Conservation (phyloP, 164 flowering plant genomes). For the Houttuynia cordata region DNA sequence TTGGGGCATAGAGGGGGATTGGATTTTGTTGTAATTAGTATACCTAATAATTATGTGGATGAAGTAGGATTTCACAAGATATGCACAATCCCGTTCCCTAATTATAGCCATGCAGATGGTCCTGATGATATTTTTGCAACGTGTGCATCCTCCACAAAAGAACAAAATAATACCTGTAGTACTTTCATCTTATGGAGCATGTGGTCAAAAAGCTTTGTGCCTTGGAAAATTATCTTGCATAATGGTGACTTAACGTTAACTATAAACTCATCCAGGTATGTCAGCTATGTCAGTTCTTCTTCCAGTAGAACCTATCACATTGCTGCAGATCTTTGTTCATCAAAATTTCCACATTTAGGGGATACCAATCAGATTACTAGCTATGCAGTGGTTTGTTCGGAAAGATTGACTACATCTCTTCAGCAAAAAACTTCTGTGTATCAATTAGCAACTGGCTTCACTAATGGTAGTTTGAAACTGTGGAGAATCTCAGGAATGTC, state of each 20-base stretch:
- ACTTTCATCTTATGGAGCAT: constrained; percentile 55
- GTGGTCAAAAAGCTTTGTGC: constrained; percentile 59
- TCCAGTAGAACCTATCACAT: constrained; percentile 35
- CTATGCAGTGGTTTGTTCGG: constrained; percentile 42
- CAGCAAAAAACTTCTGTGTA: constrained; percentile 25
- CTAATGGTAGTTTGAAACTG: constrained; percentile 67
- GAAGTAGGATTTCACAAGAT: constrained; percentile 35
- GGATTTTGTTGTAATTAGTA: constrained; percentile 50
- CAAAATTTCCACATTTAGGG: constrained; percentile 44
- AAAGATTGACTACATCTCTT: constrained; percentile 15
- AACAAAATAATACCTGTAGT: constrained; percentile 19
- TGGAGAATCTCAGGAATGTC: constrained; percentile 48
- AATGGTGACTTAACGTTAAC: constrained; percentile 31
- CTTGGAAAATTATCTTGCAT: constrained; percentile 66
- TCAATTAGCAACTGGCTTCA: constrained; percentile 71
- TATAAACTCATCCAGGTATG: constrained; percentile 17
- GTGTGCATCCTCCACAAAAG: constrained; percentile 37
- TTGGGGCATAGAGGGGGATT: constrained; percentile 63
- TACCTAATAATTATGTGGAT: constrained; percentile 22
- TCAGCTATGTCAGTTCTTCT: constrained; percentile 34
- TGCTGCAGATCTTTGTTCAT: constrained; percentile 38
- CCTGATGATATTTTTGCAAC: constrained; percentile 42
- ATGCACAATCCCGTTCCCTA: constrained; percentile 55
- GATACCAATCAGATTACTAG: constrained; percentile 44
- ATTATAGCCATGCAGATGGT: constrained; percentile 22